Evolutionary conservation across 2,329 filamentous ascomycete genomes (phyloP), one percentile per base, ranked within the genome.

Genomic region (Hypoxylon sp.): DNA sequence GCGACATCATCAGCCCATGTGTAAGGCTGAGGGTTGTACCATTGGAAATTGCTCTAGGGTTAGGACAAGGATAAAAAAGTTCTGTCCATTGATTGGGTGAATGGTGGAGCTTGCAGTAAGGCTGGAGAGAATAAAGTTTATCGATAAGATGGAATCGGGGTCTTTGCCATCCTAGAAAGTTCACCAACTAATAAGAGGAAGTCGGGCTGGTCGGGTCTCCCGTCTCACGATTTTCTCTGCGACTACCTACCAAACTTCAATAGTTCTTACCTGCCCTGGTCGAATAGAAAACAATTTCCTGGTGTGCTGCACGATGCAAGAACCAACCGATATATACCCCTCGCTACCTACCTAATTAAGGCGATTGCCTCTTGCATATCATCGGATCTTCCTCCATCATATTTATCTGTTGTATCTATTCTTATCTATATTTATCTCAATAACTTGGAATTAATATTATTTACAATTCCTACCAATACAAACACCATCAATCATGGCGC

Each of bases 401-500:
- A 51, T 38, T 11, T 10, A 32, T 51, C 5, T 9, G 3, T 51
- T 51, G 7, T 21, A 51, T 51, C 14, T 14, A 34, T 28, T 21
- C 19, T 19, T 19, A 21, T 43, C 11, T 7, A 43, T 43, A 43
- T 10, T 43, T 36, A 36, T 36, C 11, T 14, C 34, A 36, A n/a
- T 14, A 36, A 50, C 25, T 7, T n/a, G 17, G 41, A 10, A 9
- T 43, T 21, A 10, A 5, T 38, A 51, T 10, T 3, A 43, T 17
- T 17, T 14, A 43, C 43, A 1, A 41, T 23, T 11, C 52, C 23
- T 21, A 38, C 55, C 5, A 53, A 11, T 7, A 11, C 17, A 19
- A 48, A 17, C 13, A 34, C 52, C 41, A 34, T 32, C 60, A 19
- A 75, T 61, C 60, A 90, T 90, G 89, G 87, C 88, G 60, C 88